Percentiles rank a stretch among this genome's conserved stretches.
Evolutionary conservation across 192 early-diverging fungal species (phyloP).

Genomic region (Gorgonomyces haynaldii): DNA sequence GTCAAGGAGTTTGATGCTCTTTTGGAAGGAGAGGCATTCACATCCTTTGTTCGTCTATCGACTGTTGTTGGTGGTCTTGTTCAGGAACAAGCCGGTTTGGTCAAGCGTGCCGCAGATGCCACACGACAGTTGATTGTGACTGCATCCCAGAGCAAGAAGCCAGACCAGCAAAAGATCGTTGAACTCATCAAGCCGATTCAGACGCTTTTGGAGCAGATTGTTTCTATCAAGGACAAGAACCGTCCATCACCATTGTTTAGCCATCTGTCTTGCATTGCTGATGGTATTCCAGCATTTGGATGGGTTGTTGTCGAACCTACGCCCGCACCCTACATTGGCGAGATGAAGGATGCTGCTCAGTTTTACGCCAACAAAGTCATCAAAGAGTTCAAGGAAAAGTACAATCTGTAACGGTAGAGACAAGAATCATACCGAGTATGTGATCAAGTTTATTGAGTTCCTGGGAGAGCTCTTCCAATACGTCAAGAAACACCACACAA

Average conservation of each 20-base stretch:
- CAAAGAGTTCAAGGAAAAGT: constrained; percentile 83
- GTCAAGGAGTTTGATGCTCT: constrained; percentile 45
- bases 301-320: constrained; percentile 83
- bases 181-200: constrained; percentile 61
- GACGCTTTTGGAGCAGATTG: constrained; percentile 48
- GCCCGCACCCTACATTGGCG: constrained; percentile 75
- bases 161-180: constrained; percentile 45
- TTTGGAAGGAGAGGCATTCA: constrained; percentile 24
- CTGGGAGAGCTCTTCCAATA: constrained; percentile 69
- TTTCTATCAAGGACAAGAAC: constrained; percentile 67
- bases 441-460: constrained; percentile 53
- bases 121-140: constrained; percentile 66
- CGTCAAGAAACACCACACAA: constrained; percentile 80
- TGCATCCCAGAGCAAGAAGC: constrained; percentile 67
- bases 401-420: constrained; percentile 33
- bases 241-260: constrained; percentile 60
- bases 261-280: constrained; percentile 74
- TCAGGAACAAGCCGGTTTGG: constrained; percentile 37
- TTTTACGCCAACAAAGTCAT: constrained; percentile 87
- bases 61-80: constrained; percentile 49
- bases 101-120: constrained; percentile 42
- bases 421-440: constrained; percentile 75
- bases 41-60: constrained; percentile 25
- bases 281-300: constrained; percentile 80
- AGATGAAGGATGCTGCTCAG: constrained; percentile 83